A percentile compares a stretch with the other conserved stretches of the same genome.
These are phyloP conservation scores for Kickxella alabastrina DNA, from an alignment of 192 early-diverging fungal genomes.

Conservation along the genomic window DNA sequence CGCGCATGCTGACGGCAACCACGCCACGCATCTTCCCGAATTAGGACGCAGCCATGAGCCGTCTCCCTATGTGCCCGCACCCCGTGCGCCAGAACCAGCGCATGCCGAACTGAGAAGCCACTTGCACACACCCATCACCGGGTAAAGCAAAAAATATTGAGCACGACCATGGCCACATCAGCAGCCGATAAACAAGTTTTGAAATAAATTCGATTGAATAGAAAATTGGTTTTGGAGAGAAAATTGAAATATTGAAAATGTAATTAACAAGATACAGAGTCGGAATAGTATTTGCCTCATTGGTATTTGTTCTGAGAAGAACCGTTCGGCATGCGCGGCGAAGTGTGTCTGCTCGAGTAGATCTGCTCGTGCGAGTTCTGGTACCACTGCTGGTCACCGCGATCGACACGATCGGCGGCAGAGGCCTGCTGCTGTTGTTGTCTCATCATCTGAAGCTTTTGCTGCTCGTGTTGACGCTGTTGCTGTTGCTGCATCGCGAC, in stretches of 20 bases:
- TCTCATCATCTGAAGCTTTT: background rate
- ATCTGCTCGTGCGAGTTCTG: constrained; percentile 1
- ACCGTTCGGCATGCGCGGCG: background rate
- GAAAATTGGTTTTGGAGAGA: background rate
- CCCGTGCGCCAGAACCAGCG: constrained; percentile 6
- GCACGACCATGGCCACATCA: background rate
- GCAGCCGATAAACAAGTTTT: no score
- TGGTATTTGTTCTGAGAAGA: background rate
- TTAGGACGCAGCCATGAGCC: no score
- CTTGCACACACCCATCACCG: constrained; percentile 41
- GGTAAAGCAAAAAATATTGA: constrained; percentile 7
- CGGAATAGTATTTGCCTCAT: background rate
- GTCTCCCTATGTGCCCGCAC: background rate
- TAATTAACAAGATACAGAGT: background rate
- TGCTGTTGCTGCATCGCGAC: constrained; percentile 1
- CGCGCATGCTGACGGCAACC: background rate
- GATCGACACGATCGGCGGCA: background rate
- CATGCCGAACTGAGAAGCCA: constrained; percentile 21
- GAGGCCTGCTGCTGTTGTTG: background rate
- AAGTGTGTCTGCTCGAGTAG: constrained; percentile 2
- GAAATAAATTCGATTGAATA: no score
- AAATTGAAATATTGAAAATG: background rate
- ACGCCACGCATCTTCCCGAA: background rate
- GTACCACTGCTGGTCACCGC: constrained; percentile 1
- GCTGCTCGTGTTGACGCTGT: background rate